These are phyloP conservation scores for Aspergillus hiratsukae DNA, from an alignment of 2,329 filamentous ascomycete species.

Conservation along the genomic window DNA sequence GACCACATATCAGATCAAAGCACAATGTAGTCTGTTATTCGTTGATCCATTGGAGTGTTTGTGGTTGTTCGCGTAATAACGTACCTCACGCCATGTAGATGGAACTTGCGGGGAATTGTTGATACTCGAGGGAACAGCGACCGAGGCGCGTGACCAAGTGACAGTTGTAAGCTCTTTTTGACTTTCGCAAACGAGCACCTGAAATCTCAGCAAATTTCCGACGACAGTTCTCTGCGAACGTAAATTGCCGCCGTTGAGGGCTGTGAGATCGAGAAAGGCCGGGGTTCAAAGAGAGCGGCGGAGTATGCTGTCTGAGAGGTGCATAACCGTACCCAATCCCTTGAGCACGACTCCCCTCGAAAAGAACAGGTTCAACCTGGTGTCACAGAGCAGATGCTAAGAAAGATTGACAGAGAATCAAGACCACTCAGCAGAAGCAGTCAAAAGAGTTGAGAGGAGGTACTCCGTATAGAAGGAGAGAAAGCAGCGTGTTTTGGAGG, in stretches of 20 bases:
- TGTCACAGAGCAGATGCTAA: not conserved
- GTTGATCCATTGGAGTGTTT: slow-evolving; percentile 12
- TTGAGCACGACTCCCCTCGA: slow-evolving; percentile 7
- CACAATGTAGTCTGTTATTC: slow-evolving; percentile 4
- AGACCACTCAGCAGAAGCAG: not conserved
- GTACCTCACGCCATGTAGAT: slow-evolving; percentile 24
- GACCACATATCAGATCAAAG: not conserved
- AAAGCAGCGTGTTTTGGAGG: slow-evolving; percentile 20
- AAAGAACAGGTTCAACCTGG: slow-evolving; percentile 1
- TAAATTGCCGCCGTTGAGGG: slow-evolving; percentile 14
- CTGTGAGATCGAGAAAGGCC: slow-evolving; percentile 16
- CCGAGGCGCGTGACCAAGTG: slow-evolving; percentile 10
- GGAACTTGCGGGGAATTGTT: slow-evolving; percentile 21
- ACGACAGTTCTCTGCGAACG: slow-evolving; percentile 1
- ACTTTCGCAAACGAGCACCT: not conserved
- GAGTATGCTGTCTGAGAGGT: slow-evolving; percentile 28
- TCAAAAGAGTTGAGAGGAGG: not conserved
- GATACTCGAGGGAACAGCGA: slow-evolving; percentile 7
- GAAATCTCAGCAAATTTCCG: not conserved
- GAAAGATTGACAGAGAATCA: not conserved
- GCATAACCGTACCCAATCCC: slow-evolving; percentile 26
- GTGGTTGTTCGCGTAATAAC: slow-evolving; percentile 14
- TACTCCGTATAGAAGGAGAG: slow-evolving; percentile 10
- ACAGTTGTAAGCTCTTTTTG: slow-evolving; percentile 3
- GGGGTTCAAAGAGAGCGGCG: slow-evolving; percentile 31